Base-by-base conservation (phyloP, 805 yeast species). In the Saccharomycodes ludwigii region DNA sequence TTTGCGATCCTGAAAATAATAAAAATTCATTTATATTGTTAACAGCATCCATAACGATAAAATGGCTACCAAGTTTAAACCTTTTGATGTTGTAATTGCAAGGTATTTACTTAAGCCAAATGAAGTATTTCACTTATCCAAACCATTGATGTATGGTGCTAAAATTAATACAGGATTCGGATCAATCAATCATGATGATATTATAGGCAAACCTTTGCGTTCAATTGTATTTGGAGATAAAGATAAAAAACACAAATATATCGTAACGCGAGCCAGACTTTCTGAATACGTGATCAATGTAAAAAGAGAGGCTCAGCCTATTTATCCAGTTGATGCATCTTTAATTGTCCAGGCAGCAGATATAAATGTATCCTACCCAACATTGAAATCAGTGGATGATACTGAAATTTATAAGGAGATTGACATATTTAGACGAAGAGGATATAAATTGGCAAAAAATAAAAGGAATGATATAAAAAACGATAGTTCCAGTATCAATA, bases 261-360 rank as follows among this genome's bases (percentile, higher is more conserved):
- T 60, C 6, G 50, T 55, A 6, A 49, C 58, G 1, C 45, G 47
- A 6, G 68, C 71, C 3, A 55, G 67, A 0, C 45, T 65, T n/a
- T 73, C 66, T 30, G 71, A 68, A 33, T 68, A 61, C 39, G 49
- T 68, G 20, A 56, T 49, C 19, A 33, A 62, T 19, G 44, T 58
- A 5, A 44, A 44, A 19, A 50, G 74, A 30, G 61, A 54, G 24
- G 74, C 72, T 0, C 70, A 65, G 38, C 73, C 73, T 2, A 67
- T 68, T 7, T 68, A 68, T 37, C 56, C 71, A 4, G 46, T 56
- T 24, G 73, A 68, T 44, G 72, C 73, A 2, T 52, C 61, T 1
- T 55, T 66, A 3, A 65, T 68, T 20, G 71, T 63, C 1, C 44
- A 55, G 5, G 36, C 68, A 21, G 63, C 71, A 4, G 74, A 68